Evolutionary conservation across 2,329 filamentous ascomycete species (phyloP), one percentile per base, ranked within the genome.

Genomic region (Colletotrichum simmondsii): DNA sequence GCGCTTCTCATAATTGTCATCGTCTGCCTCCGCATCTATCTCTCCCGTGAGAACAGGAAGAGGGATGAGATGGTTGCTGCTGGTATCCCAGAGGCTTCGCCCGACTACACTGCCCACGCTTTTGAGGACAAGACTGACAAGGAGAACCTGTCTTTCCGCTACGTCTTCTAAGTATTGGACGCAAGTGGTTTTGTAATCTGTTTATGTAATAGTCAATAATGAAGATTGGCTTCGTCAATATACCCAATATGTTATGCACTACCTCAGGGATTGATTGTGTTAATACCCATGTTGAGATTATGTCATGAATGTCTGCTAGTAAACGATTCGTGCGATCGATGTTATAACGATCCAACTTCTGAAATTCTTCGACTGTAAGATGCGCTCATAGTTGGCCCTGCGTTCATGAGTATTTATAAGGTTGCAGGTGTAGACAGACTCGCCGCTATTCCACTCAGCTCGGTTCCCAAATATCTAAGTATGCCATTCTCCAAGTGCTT

Each of bases 121-220:
- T 92, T 90, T 78, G 90, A 92, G 77, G 90, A 92, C 78, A 81
- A 91, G 77, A 92, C 90, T 6, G 91, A 92, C 77, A 84, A 81
- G 79, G 87, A 91, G 84, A 92, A 92, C 77, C 76, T 85, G 32
- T 88, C 88, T 73, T 92, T 92, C 79, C 84, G 89, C 72, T 92
- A 92, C 77, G 86, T 89, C 6, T 86, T 84, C 78, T 87, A 82
- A 76, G 58, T 37, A 4, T 53, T 3, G 6, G 26, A 4, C 11
- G 1, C 7, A 46, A 26, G 19, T 10, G 10, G 35, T 52, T 28
- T 12, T 61, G 6, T n/a, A 11, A 16, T 35, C 2, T 57, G 24
- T 58, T 42, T 32, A n/a, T 65, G 5, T 46, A 49, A 22, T 37
- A 46, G 37, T n/a, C 42, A 42, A 42, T 32, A 37, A 60, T 35